Conservation (phyloP, 2,329 filamentous ascomycete genomes). For the Dothistroma septosporum region DNA sequence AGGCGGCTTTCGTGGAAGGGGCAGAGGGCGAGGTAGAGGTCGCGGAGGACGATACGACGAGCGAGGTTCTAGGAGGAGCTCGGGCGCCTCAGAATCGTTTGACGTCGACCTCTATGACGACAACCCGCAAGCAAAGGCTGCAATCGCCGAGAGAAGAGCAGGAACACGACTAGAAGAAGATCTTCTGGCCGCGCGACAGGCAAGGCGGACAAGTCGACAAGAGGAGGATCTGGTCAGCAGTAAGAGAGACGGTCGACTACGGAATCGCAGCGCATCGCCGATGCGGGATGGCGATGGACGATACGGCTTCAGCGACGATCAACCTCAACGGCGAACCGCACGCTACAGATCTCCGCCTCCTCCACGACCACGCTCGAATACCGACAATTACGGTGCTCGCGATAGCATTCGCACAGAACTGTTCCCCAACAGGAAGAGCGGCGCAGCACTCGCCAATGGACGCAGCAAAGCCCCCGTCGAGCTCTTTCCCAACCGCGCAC, state of each 20-base stretch:
- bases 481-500: conserved; percentile 27
- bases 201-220: conserved; percentile 14
- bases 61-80: conserved; percentile 8
- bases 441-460: conserved; percentile 12
- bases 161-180: conserved; percentile 13
- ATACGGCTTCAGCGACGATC: conserved; percentile 48
- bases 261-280: conserved; percentile 59
- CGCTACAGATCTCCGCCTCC: conserved; percentile 43
- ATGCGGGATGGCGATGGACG: conserved; percentile 46
- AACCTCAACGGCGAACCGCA: conserved; percentile 42
- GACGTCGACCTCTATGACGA: conserved; percentile 83
- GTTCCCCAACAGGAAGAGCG: conserved; percentile 30
- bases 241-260: conserved; percentile 43
- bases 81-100: conserved; percentile 47
- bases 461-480: conserved; percentile 15
- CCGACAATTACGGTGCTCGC: conserved; percentile 24
- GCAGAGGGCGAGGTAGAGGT: conserved; percentile 26
- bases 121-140: conserved; percentile 36
- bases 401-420: conserved; percentile 40
- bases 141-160: conserved; percentile 4
- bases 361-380: conserved; percentile 18
- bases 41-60: conserved; percentile 31
- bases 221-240: conserved; percentile 34
- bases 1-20: conserved; percentile 11
- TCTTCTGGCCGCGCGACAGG: conserved; percentile 16